Evolutionary conservation across 225 moss, liverwort and hornwort genomes (phyloP).

Genomic region (Anthoceros angustus): DNA sequence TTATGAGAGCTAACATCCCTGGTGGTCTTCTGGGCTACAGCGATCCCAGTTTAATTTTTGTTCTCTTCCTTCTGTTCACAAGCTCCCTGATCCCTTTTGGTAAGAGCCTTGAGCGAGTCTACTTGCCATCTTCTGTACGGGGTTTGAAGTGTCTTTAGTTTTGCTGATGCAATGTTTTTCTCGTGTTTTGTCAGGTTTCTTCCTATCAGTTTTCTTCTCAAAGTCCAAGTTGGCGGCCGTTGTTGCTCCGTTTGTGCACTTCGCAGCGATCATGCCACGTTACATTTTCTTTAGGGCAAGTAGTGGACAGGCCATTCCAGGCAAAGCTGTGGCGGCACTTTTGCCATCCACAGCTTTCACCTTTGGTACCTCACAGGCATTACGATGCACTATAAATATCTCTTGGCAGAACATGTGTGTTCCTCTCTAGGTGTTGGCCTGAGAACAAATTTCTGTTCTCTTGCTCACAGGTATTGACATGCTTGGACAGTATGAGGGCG

Average conservation of each 20-base stretch:
- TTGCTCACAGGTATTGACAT: constrained; percentile 64
- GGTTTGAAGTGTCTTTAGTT: not conserved
- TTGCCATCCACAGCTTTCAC: constrained; percentile 93
- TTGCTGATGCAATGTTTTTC: not conserved
- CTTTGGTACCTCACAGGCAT: constrained; percentile 37
- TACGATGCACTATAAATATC: not conserved
- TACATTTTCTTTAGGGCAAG: constrained; percentile 90
- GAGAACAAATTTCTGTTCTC: not conserved
- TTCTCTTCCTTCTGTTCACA: constrained; percentile 83
- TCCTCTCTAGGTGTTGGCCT: not conserved
- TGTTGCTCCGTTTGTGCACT: constrained; percentile 88
- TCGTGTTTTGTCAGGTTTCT: constrained; percentile 7
- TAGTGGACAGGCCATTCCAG: constrained; percentile 64
- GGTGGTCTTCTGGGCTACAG: constrained; percentile 33
- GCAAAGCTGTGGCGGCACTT: constrained; percentile 65
- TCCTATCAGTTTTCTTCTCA: constrained; percentile 18
- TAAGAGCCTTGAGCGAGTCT: constrained; percentile 16
- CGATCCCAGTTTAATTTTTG: constrained; percentile 54
- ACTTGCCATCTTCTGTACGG: not conserved
- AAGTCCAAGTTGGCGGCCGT: constrained; percentile 75
- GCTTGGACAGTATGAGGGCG: constrained; percentile 83
- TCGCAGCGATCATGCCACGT: constrained; percentile 86
- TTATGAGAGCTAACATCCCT: constrained; percentile 3
- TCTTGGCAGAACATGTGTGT: not conserved
- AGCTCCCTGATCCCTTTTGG: constrained; percentile 74